Base-by-base conservation (phyloP, 345 rosid species). In the Bruguiera sexangula region DNA sequence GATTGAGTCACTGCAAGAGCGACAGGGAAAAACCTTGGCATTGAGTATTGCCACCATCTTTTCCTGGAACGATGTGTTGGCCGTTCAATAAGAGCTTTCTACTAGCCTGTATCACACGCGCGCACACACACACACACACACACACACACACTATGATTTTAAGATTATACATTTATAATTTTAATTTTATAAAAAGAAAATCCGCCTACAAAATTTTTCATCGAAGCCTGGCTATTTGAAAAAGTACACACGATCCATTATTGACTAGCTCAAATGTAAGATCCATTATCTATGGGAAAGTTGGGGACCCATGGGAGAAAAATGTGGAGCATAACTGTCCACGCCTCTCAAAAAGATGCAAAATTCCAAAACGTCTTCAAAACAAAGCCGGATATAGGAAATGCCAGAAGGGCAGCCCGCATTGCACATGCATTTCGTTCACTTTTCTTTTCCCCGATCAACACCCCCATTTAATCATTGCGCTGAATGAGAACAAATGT, bases 401-500 rank as follows among this genome's bases (percentile, higher is more conserved):
- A 72, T 52, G 82, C 66, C 80, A 66, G 76, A 69, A 61, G 43
- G 71, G 66, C 71, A 75, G 32, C 82, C 72, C 75, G 70, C 84
- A 65, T 53, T 62, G 85, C 87, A 81, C 85, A 83, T 83, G 85
- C 87, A 70, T 69, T 69, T 58, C 29, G 29, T 64, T 79, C 70
- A 58, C 66, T 77, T 62, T 72, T 62, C 62, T 69, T 69, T 73
- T 60, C 30, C 51, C 70, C 65, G 78, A 63, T 69, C 72, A 77
- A 76, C 85, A 63, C 81, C 69, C 31, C 73, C 80, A 76, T 71
- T 71, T 62, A 74, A 82, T 82, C 84, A 80, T 82, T 85, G 84
- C 82, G 72, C 77, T 70, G 77, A 78, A 64, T 62, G 58, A 69
- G 74, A 76, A 75, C 60, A 67, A 68, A 51, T 53, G 27, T 26